Conservation (phyloP, 108 stramenopile species). For the Cyclotella sp. region DNA sequence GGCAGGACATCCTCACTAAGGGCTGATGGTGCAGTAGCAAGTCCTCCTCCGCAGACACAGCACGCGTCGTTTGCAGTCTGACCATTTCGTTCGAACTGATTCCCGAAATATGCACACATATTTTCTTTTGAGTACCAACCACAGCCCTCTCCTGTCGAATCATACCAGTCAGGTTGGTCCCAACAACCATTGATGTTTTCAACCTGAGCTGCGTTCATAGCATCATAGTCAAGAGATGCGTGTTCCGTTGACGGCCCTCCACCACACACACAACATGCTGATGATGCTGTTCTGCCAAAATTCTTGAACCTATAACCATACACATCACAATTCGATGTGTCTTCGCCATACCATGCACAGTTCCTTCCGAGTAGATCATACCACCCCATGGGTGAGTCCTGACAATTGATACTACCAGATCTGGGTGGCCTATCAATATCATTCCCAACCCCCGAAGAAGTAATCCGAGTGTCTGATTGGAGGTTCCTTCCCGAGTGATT, state of each 20-base stretch:
- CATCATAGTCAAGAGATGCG: background rate
- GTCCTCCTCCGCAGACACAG: slow-evolving; percentile 33
- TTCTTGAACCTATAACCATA: slow-evolving; percentile 14
- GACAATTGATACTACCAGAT: background rate
- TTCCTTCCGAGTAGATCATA: slow-evolving; percentile 18
- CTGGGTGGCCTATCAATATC: background rate
- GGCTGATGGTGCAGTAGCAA: background rate
- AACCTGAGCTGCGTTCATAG: background rate
- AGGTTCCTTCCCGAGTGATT: background rate
- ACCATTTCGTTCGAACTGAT: background rate
- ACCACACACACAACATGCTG: slow-evolving; percentile 34
- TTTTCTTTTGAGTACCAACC: slow-evolving; percentile 10
- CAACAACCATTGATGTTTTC: background rate
- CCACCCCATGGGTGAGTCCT: slow-evolving; percentile 14
- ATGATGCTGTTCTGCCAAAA: slow-evolving; percentile 19
- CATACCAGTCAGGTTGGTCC: slow-evolving; percentile 17
- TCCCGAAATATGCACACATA: background rate
- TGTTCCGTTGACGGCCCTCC: slow-evolving; percentile 3
- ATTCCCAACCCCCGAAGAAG: background rate
- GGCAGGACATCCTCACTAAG: background rate
- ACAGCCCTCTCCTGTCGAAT: slow-evolving; percentile 13
- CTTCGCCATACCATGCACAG: slow-evolving; percentile 6
- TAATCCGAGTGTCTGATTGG: background rate
- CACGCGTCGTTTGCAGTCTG: slow-evolving; percentile 21
- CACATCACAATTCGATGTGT: background rate